phyloP scores from a whole-genome alignment of 495 filamentous ascomycete species.

The Podospora australis region DNA sequence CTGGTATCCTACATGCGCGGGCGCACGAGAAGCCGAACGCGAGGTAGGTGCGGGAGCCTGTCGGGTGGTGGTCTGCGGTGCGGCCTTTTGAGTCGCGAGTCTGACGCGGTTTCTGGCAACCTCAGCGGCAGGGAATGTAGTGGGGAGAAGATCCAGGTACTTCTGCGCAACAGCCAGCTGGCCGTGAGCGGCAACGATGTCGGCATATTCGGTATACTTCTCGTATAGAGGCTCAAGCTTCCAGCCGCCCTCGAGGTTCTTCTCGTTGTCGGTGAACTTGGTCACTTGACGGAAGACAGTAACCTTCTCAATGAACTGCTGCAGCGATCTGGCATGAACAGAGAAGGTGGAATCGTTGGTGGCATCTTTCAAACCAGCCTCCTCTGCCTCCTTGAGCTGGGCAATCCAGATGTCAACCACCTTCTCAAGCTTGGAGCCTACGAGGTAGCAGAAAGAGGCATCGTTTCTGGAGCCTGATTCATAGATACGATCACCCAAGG shows the following conservation, averaged over 20 bases:
- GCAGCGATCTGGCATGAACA: constrained; percentile 80
- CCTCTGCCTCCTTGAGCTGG: constrained; percentile 77
- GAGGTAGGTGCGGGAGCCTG: constrained; percentile 19
- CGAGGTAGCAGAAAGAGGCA: constrained; percentile 91
- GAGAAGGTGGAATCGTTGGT: constrained; percentile 76
- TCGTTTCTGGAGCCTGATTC: constrained; percentile 73
- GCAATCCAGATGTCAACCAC: constrained; percentile 89
- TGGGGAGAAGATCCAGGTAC: constrained; percentile 84
- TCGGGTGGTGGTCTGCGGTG: constrained; percentile 26
- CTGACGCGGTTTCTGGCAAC: constrained; percentile 80
- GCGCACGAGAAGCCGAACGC: constrained; percentile 25
- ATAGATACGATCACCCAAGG: constrained; percentile 83
- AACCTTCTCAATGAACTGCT: constrained; percentile 96
- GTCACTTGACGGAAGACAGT: constrained; percentile 93
- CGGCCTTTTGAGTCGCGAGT: constrained; percentile 69
- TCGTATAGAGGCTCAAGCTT: constrained; percentile 84
- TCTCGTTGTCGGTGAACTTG: constrained; percentile 80
- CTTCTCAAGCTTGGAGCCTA: constrained; percentile 95
- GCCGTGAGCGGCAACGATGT: constrained; percentile 87
- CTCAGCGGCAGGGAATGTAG: constrained; percentile 80
- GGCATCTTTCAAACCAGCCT: constrained; percentile 59
- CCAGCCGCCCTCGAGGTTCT: constrained; percentile 66
- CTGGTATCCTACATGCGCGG: constrained; percentile 34
- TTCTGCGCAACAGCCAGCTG: constrained; percentile 79
- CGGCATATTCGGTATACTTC: constrained; percentile 95